Base-by-base conservation (phyloP, 805 yeast genomes). In the Pichia cabralensis region DNA sequence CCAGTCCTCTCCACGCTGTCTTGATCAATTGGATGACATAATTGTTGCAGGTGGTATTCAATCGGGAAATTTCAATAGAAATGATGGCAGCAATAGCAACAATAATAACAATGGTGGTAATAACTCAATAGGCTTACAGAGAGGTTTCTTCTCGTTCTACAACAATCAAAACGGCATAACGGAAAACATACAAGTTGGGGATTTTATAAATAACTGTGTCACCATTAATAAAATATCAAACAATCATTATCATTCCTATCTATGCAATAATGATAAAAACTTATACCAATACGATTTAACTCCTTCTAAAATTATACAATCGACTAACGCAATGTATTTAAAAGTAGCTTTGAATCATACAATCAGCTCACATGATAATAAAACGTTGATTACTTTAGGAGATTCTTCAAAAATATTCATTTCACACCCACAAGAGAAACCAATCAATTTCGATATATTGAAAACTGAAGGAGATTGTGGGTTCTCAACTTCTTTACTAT, bases 181-280 rank as follows among this genome's bases (percentile, higher is more conserved):
- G 6, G 56, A 64, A 29, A 70, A 78, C 3, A 64, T 72, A 19
- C 71, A 71, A 34, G 58, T 85, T 34, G 96, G 96, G 0, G 80
- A 80, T 22, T 74, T 77, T 58, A 85, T 88, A 47, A 86, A 85
- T 55, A 86, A 86, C 55, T 74, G 83, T 31, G 94, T 85, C 20
- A 58, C 76, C 0, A 48, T 80, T 19, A 60, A 69, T 48, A 66
- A 62, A 36, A 41, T 53, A 11, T 50, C 70, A 4, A 60, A 64
- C 16, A 31, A 14, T 27, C 63, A 65, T 27, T 77, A 67, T 50
- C 62, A 65, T 29, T 70, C 88, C 1, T 69, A 73, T 40, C 72
- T 83, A 16, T 86, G 96, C 56, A 88, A 86, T 53, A 88, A 88
- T 53, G 97, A 88, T 54, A 70, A 74, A 28, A 63, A 71, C 34